Conservation (phyloP, 441 rosid species). For the Adansonia madagascariensis region DNA sequence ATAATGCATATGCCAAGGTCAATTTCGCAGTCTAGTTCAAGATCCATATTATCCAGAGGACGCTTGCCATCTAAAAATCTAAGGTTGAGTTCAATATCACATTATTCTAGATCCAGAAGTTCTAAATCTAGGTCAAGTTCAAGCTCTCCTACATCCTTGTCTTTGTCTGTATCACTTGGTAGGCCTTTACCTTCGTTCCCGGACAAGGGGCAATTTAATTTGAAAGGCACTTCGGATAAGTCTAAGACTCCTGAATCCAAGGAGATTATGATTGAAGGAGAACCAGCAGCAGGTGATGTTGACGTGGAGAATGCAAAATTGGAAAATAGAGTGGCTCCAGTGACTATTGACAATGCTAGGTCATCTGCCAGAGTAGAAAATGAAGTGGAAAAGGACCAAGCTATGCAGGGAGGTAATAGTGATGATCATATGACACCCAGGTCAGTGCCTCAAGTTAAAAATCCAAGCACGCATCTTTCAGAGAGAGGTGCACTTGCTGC, state of each 20-base stretch:
- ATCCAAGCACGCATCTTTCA: conserved; percentile 24
- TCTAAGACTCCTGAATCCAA: conserved; percentile 33
- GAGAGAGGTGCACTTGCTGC: conserved; percentile 27
- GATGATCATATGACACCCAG: conserved; percentile 24
- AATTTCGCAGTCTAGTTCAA: conserved; percentile 33
- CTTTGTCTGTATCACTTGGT: conserved; percentile 39
- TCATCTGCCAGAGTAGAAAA: conserved; percentile 30
- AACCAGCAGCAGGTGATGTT: conserved; percentile 18
- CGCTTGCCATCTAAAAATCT: conserved; percentile 34
- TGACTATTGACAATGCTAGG: conserved; percentile 15
- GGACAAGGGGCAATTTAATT: conserved; percentile 36
- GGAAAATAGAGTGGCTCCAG: conserved; percentile 25
- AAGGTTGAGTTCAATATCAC: conserved; percentile 34
- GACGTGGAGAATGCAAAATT: conserved; percentile 26
- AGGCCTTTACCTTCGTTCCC: conserved; percentile 36
- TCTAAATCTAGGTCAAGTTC: conserved; percentile 36
- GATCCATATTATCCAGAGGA: conserved; percentile 36
- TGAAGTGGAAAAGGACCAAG: conserved; percentile 32
- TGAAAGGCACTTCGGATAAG: conserved; percentile 34
- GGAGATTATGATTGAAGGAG: conserved; percentile 31
- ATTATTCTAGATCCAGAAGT: conserved; percentile 31
- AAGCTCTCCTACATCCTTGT: conserved; percentile 36
- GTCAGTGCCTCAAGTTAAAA: conserved; percentile 27
- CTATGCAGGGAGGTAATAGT: conserved; percentile 22
- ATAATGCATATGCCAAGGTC: conserved; percentile 30